Percentiles rank a stretch among this genome's conserved stretches.
Evolutionary conservation across 129 eudicot genomes (phyloP).

Genomic region (Deinandra increscens): DNA sequence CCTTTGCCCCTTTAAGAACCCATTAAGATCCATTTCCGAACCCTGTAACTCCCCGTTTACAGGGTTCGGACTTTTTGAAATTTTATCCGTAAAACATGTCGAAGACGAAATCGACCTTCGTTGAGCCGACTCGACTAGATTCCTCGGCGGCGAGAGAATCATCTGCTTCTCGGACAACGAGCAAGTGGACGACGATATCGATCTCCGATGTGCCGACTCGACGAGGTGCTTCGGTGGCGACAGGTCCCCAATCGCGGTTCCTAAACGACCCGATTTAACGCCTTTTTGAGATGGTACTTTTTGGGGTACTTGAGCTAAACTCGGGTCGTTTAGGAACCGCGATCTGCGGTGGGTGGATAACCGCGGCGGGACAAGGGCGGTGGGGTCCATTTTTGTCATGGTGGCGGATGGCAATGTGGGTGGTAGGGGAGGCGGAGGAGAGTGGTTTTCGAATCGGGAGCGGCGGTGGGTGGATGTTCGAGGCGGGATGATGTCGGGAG

Average conservation of each 20-base stretch:
- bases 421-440: conserved; percentile 38
- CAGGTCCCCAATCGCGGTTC: too few relatives aligned
- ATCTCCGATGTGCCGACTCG: conserved; percentile 59
- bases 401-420: conserved; percentile 39
- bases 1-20: conserved; percentile 55
- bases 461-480: conserved; percentile 49
- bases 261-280: too few relatives aligned
- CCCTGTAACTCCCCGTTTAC: conserved; percentile 27
- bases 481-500: conserved; percentile 45
- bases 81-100: conserved; percentile 40
- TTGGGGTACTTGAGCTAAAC: conserved; percentile 40
- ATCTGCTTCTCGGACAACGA: conserved; percentile 34
- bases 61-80: conserved; percentile 23
- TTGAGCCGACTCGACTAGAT: conserved; percentile 62
- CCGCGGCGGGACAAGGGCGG: conserved; percentile 52
- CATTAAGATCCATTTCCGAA: conserved; percentile 43
- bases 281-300: conserved; percentile 33
- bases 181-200: conserved; percentile 57
- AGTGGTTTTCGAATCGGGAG: conserved; percentile 46
- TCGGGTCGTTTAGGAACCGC: conserved; percentile 60
- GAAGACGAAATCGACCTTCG: conserved; percentile 63
- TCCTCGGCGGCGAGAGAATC: conserved; percentile 56
- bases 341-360: conserved; percentile 55
- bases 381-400: conserved; percentile 24
- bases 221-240: conserved; percentile 62